A percentile compares a stretch with the other conserved stretches of the same genome.
Conservation (phyloP, 495 filamentous ascomycete genomes). For the Daldinia caldariorum region DNA sequence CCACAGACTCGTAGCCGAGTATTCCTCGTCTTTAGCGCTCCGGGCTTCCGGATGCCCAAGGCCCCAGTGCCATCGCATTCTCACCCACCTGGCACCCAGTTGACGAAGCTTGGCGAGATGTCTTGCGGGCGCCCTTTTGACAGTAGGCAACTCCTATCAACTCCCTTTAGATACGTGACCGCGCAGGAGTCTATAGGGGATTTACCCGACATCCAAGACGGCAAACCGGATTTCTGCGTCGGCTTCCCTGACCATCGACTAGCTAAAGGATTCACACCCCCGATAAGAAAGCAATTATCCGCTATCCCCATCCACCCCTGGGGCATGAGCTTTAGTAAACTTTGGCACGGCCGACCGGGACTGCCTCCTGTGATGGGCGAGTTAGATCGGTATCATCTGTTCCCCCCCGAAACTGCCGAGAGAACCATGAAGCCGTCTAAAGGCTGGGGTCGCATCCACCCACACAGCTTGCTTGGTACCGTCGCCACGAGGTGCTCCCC, state of each 20-base stretch:
- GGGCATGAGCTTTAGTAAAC: slow-evolving; percentile 58
- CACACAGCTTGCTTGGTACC: slow-evolving; percentile 63
- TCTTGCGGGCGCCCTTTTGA: slow-evolving; percentile 69
- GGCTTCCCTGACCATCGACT: slow-evolving; percentile 71
- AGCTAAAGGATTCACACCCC: slow-evolving; percentile 45
- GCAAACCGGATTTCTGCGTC: slow-evolving; percentile 62
- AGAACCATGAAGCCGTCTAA: slow-evolving; percentile 38
- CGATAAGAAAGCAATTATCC: slow-evolving; percentile 48
- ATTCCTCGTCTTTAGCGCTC: slow-evolving; percentile 72
- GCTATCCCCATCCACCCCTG: slow-evolving; percentile 57
- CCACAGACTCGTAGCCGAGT: slow-evolving; percentile 70
- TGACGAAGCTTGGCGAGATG: slow-evolving; percentile 62
- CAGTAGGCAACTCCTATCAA: slow-evolving; percentile 57
- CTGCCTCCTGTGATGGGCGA: slow-evolving; percentile 51
- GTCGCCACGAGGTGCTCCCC: slow-evolving; percentile 61
- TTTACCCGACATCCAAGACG: slow-evolving; percentile 68
- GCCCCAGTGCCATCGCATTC: slow-evolving; percentile 69
- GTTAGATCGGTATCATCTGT: slow-evolving; percentile 49
- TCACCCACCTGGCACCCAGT: slow-evolving; percentile 52
- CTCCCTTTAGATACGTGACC: slow-evolving; percentile 66
- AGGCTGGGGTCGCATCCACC: slow-evolving; percentile 63
- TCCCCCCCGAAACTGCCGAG: slow-evolving; percentile 26
- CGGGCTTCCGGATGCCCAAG: slow-evolving; percentile 63
- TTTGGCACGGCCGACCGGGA: slow-evolving; percentile 48
- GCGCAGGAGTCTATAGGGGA: slow-evolving; percentile 62